phyloP scores from a whole-genome alignment of 768 basidiomycete genomes.

The Boletus subcaerulescens region DNA sequence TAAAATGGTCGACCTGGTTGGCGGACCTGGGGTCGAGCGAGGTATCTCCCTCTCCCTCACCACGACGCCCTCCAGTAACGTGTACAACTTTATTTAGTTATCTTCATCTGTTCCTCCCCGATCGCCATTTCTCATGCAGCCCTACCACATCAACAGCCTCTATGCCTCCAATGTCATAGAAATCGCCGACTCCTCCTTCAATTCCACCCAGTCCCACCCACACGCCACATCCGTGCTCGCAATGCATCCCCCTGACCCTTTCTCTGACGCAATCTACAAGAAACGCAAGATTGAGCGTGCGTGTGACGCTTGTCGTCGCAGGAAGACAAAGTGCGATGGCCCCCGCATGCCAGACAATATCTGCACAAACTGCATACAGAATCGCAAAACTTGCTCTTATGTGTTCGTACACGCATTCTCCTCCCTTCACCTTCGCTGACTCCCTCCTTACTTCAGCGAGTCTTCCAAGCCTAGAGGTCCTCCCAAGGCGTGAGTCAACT shows the following conservation, averaged over 20 bases:
- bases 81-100: background rate
- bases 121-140: slow-evolving; percentile 13
- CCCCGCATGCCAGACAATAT: slow-evolving; percentile 46
- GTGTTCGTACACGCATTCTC: slow-evolving; percentile 38
- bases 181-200: slow-evolving; percentile 19
- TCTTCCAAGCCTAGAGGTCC: slow-evolving; percentile 63
- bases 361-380: slow-evolving; percentile 57
- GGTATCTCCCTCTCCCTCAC: slow-evolving; percentile 2
- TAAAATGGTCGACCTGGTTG: slow-evolving; percentile 5
- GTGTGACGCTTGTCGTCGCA: slow-evolving; percentile 57
- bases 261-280: slow-evolving; percentile 28
- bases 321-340: slow-evolving; percentile 62
- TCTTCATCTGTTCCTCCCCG: no score
- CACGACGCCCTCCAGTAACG: background rate
- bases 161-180: slow-evolving; percentile 28
- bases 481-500: slow-evolving; percentile 56
- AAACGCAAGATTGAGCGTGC: slow-evolving; percentile 52
- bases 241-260: background rate
- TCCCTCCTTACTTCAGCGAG: slow-evolving; percentile 39
- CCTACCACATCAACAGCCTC: slow-evolving; percentile 11
- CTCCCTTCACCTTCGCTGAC: slow-evolving; percentile 1
- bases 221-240: slow-evolving; percentile 9
- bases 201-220: background rate
- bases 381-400: slow-evolving; percentile 56
- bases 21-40: background rate